Conservation (phyloP, 495 filamentous ascomycete species). For the Geoglossum glabrum region DNA sequence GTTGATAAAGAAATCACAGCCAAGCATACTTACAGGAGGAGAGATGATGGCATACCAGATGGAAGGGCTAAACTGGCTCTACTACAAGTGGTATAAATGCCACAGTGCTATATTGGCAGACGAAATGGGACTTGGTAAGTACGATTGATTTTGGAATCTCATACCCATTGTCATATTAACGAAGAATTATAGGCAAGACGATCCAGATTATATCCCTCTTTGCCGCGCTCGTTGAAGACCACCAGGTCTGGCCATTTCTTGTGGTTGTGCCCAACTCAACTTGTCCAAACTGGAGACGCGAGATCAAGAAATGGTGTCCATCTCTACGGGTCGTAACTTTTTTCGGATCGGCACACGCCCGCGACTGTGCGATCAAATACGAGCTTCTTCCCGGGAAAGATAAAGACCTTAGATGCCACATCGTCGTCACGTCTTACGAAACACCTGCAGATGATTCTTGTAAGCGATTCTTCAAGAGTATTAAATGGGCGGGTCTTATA, state of each 20-base stretch:
- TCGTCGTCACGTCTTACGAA: constrained; percentile 90
- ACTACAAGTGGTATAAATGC: constrained; percentile 65
- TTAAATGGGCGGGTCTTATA: constrained; percentile 73
- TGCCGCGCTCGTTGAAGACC: constrained; percentile 54
- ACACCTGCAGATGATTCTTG: constrained; percentile 51
- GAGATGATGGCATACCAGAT: constrained; percentile 85
- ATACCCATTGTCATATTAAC: neutral
- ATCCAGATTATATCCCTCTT: constrained; percentile 81
- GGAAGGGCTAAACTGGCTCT: constrained; percentile 92
- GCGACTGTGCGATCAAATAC: constrained; percentile 44
- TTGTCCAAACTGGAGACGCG: constrained; percentile 82
- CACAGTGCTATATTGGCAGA: constrained; percentile 91
- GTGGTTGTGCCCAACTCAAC: constrained; percentile 88
- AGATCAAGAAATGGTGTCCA: constrained; percentile 89
- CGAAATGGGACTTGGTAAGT: constrained; percentile 65
- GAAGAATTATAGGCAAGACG: constrained; percentile 47
- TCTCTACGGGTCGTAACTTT: constrained; percentile 74
- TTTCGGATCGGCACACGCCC: constrained; percentile 52
- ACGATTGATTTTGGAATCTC: neutral
- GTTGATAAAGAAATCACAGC: constrained; percentile 52
- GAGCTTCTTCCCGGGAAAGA: constrained; percentile 59
- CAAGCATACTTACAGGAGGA: constrained; percentile 49
- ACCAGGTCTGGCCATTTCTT: constrained; percentile 78
- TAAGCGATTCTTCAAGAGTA: constrained; percentile 35
- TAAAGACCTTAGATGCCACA: constrained; percentile 54